phyloP scores from a whole-genome alignment of 108 stramenopile genomes.

The Pseudonitzschia pungens region DNA sequence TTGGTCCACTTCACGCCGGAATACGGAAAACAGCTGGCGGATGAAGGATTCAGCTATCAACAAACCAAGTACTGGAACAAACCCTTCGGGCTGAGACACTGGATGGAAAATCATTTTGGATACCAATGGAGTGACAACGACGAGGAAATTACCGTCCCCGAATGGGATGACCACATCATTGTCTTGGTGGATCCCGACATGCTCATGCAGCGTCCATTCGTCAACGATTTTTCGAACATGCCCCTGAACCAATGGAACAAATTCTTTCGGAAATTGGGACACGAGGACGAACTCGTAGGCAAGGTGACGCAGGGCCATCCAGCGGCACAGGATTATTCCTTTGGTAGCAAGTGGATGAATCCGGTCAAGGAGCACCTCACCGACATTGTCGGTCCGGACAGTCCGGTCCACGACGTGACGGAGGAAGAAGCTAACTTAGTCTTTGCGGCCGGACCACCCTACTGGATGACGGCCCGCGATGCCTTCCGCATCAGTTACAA shows the following conservation, averaged over 20 bases:
- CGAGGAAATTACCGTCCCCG: conserved; percentile 2
- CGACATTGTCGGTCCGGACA: conserved; percentile 5
- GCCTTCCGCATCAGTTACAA: conserved; percentile 68
- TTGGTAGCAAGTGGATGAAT: conserved; percentile 64
- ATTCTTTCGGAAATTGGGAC: not conserved
- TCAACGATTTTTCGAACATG: conserved; percentile 52
- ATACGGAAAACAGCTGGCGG: conserved; percentile 20
- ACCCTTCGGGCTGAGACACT: conserved; percentile 82
- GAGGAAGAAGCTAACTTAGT: conserved; percentile 49
- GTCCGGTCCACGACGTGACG: conserved; percentile 28
- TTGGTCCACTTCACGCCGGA: conserved; percentile 74
- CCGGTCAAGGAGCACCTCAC: not conserved
- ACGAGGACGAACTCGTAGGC: conserved; percentile 8
- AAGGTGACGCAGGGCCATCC: conserved; percentile 67
- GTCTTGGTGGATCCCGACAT: conserved; percentile 94
- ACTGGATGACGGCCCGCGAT: conserved; percentile 81
- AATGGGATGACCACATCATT: conserved; percentile 48
- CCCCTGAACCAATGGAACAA: conserved; percentile 11
- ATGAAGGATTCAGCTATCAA: conserved; percentile 9
- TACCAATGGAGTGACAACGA: conserved; percentile 12
- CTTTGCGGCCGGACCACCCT: conserved; percentile 93
- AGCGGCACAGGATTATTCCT: conserved; percentile 81
- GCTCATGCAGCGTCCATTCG: conserved; percentile 77
- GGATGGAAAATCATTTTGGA: conserved; percentile 48
- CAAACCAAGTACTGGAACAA: conserved; percentile 89